Evolutionary conservation across 106 monocot species (phyloP), one percentile per base, ranked within the genome.

Genomic region (Acorus calamus): DNA sequence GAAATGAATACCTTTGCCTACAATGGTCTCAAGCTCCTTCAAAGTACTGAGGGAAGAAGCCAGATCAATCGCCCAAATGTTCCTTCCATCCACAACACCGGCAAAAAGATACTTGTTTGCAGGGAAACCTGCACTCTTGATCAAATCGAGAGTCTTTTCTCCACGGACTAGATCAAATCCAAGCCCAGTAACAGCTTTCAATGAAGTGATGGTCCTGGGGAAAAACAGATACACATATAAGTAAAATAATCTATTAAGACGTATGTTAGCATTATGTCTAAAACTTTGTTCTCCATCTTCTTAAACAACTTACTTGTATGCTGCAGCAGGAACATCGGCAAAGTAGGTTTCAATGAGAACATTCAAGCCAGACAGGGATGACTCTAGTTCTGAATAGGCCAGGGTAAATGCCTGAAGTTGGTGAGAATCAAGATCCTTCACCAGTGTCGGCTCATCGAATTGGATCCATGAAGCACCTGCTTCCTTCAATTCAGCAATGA

Each of bases 381-480:
- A 78, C 65, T 92, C 84, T 7, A 92, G 62, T 48, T 84, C 81
- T 59, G 86, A 50, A 52, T 92, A 92, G 9, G 92, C 92, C 52
- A 76, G 69, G n/a, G 81, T 81, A 57, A 92, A 92, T 13, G 86
- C 92, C 48, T 79, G 67, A 70, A 92, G 58, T 50, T 92, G 63
- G 52, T 79, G 66, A 66, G 81, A 52, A 3, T 86, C 86, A 66
- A 92, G 87, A 71, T 87, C 92, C 56, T 66, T 49, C 42, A 87
- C 77, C 72, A 92, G 84, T 2, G 84, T 92, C 6, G 92, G 92
- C 63, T 92, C 92, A 62, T 92, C 92, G 61, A 92, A 86, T 74
- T 92, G 92, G 61, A 92, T 84, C 92, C 92, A 92, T 70, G 81
- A 76, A 69, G 92, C 92, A 63, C 92, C 92, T 44, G 80, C 86